Base-by-base conservation (phyloP, 352 stramenopile species). In the Phytophthora meadii region DNA sequence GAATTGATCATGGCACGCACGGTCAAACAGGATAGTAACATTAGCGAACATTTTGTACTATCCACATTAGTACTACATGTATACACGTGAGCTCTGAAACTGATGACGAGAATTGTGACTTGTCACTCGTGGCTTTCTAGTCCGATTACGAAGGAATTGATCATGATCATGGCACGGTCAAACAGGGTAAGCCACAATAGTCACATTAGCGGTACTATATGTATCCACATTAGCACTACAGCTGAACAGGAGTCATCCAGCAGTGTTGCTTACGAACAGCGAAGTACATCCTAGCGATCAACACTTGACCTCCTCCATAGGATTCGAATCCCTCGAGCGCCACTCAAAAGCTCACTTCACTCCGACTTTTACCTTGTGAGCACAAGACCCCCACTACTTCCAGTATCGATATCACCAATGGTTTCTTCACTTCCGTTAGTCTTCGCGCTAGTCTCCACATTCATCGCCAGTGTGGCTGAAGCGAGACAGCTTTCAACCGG, bases 401-500 rank as follows among this genome's bases (percentile, higher is more conserved):
- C 14, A 36, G 25, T 27, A 41, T 8, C 28, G 27, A 7, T 7
- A 30, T 30, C 27, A 28, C 3, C 49, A 46, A 44, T 42, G 37
- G 37, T 42, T 42, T 42, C 37, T 6, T 42, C 37, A 19, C n/a
- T 42, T n/a, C 7, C 37, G 7, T 15, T 42, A 2, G 30, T 36
- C 37, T 42, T 22, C 37, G 4, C 37, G 0, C 4, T 34, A n/a
- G 24, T n/a, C 12, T 62, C 19, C 36, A 39, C 30, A 10, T 15
- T 66, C 30, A 40, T 47, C 28, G 17, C 34, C 36, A 42, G 17
- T 41, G 24, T 5, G 11, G n/a, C 48, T 7, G 57, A 65, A 14
- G 45, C 55, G 5, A 14, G 28, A 25, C 19, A 48, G 25, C 57
- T 57, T 12, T 47, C 46, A 12, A 55, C 58, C 2, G 75, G 80